Percentiles rank a stretch among this genome's conserved stretches.
These are phyloP conservation scores for Hirschfeldia incana DNA, from an alignment of 345 rosid genomes.

Conservation along the genomic window DNA sequence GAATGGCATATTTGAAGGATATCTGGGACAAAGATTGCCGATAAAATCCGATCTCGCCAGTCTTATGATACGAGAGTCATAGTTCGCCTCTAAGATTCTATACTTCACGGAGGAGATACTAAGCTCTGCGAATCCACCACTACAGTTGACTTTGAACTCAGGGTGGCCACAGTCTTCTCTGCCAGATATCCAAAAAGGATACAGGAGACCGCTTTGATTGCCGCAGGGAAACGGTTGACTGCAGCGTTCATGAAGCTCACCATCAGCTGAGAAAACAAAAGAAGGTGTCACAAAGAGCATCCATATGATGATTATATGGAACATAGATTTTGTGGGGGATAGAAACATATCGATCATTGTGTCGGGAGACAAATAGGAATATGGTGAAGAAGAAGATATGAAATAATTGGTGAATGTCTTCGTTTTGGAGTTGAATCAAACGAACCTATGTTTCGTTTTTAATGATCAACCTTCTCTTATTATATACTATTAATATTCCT, in stretches of 20 bases:
- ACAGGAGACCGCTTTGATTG: neutral
- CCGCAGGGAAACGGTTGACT: neutral
- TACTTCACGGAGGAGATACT: conserved; percentile 28
- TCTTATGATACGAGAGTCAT: neutral
- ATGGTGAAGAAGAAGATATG: neutral
- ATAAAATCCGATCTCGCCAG: conserved; percentile 39
- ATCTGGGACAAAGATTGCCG: conserved; percentile 18
- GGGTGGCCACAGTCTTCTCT: conserved; percentile 42
- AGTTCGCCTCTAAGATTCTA: conserved; percentile 26
- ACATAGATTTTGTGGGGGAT: neutral
- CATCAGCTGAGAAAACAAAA: conserved; percentile 20
- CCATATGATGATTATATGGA: neutral
- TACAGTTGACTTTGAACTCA: conserved; percentile 32
- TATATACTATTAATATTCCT: neutral
- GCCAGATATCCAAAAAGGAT: conserved; percentile 35
- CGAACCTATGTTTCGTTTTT: neutral
- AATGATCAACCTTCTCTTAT: neutral
- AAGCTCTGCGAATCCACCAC: neutral
- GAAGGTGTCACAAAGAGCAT: conserved; percentile 20
- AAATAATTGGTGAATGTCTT: neutral
- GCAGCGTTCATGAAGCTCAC: conserved; percentile 12
- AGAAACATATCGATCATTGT: conserved; percentile 22
- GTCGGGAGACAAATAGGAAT: neutral
- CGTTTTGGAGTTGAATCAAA: neutral
- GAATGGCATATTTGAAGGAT: neutral